Evolutionary conservation across 106 monocot species (phyloP).

Genomic region (Ottelia alismoides): DNA sequence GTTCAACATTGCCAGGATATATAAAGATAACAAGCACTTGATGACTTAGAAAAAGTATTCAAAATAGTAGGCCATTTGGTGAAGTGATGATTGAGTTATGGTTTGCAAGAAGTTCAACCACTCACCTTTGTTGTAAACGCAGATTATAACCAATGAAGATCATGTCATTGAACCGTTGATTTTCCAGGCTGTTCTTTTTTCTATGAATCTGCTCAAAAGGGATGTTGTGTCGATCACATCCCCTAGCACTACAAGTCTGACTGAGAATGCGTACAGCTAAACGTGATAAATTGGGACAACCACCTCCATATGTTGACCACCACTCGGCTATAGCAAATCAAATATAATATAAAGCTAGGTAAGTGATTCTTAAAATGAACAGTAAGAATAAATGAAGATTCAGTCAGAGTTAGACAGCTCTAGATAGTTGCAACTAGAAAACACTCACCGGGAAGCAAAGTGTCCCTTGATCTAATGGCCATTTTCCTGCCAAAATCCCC

Average conservation of each 20-base stretch:
- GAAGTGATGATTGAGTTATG: not conserved
- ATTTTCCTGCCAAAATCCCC: slow-evolving; percentile 89
- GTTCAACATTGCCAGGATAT: no score
- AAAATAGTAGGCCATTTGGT: not conserved
- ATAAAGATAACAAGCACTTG: no score
- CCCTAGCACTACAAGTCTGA: slow-evolving; percentile 82
- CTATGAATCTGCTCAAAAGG: slow-evolving; percentile 77
- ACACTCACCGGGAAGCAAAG: slow-evolving; percentile 81
- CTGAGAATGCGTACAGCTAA: slow-evolving; percentile 80
- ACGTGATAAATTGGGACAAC: slow-evolving; percentile 72
- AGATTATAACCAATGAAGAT: slow-evolving; percentile 79
- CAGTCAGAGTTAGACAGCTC: not conserved
- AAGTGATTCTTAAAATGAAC: not conserved
- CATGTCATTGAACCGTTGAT: slow-evolving; percentile 65
- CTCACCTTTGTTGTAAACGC: slow-evolving; percentile 74
- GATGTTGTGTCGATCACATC: slow-evolving; percentile 38
- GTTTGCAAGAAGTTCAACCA: not conserved
- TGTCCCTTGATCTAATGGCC: slow-evolving; percentile 69
- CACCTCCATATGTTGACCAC: slow-evolving; percentile 96
- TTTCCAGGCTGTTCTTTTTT: slow-evolving; percentile 63
- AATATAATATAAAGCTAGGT: not conserved
- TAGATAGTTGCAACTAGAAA: no score
- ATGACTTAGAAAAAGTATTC: not conserved
- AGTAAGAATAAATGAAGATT: not conserved
- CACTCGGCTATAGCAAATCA: slow-evolving; percentile 54